Evolutionary conservation across 768 basidiomycete species (phyloP).

Genomic region (Galerina sulciceps): DNA sequence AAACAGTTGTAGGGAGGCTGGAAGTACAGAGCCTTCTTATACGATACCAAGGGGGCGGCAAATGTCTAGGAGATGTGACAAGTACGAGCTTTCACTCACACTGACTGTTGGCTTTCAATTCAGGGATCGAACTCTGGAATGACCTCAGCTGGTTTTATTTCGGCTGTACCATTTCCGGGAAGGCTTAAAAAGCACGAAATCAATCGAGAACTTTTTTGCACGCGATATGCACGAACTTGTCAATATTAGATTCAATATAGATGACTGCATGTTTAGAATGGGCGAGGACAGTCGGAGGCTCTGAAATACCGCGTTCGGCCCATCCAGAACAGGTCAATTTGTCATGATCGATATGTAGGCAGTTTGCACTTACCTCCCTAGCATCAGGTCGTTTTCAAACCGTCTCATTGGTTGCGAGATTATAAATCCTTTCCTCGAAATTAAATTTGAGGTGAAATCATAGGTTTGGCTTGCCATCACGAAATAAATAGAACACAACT

Average conservation of each 20-base stretch:
- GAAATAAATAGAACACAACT: conserved; percentile 8
- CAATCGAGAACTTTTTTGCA: conserved; percentile 14
- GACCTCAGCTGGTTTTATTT: conserved; percentile 20
- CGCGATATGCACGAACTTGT: conserved; percentile 3
- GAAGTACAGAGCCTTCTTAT: conserved; percentile 3
- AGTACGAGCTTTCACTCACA: conserved; percentile 3
- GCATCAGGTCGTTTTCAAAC: neutral
- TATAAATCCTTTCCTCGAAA: neutral
- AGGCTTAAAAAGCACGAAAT: conserved; percentile 12
- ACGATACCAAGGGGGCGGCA: conserved; percentile 5
- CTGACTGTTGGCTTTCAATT: no score
- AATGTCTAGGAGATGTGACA: conserved; percentile 17
- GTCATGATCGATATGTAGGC: neutral
- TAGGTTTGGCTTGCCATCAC: conserved; percentile 2
- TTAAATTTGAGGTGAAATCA: neutral
- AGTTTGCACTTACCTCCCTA: no score
- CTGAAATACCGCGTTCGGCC: conserved; percentile 32
- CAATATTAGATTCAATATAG: conserved; percentile 12
- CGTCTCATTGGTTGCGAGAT: neutral
- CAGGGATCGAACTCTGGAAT: neutral
- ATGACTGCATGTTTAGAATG: conserved; percentile 7
- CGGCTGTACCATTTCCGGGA: conserved; percentile 30
- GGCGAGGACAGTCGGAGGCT: conserved; percentile 35
- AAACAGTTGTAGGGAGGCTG: conserved; percentile 13
- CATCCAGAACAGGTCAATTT: conserved; percentile 29